Percentiles rank a stretch among this genome's conserved stretches.
phyloP scores from a whole-genome alignment of 2,329 filamentous ascomycete species.

The Exophiala alcalophila region DNA sequence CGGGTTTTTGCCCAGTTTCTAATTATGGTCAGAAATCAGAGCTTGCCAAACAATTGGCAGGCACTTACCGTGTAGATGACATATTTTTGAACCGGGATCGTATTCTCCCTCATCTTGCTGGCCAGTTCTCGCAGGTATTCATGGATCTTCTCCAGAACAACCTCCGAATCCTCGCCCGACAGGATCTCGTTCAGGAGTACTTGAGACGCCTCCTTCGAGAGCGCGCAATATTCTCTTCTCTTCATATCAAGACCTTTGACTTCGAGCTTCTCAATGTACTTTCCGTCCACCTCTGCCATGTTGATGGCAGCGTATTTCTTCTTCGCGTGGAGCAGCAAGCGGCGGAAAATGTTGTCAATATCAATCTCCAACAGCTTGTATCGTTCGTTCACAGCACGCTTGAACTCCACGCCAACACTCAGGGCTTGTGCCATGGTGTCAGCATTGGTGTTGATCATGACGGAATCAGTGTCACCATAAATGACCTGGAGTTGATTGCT shows the following conservation, averaged over 20 bases:
- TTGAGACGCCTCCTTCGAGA: constrained; percentile 92
- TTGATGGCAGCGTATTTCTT: constrained; percentile 99
- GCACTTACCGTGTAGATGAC: constrained; percentile 77
- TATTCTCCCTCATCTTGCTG: constrained; percentile 77
- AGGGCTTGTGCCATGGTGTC: constrained; percentile 88
- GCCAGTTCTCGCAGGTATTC: constrained; percentile 86
- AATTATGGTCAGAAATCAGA: constrained; percentile 13
- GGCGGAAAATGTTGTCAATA: constrained; percentile 94
- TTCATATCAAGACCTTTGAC: constrained; percentile 99
- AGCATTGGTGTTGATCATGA: constrained; percentile 99
- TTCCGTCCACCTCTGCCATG: constrained; percentile 82
- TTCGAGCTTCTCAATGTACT: constrained; percentile 90
- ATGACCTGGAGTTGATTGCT: constrained; percentile 89
- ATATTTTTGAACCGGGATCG: constrained; percentile 78
- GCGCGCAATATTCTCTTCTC: constrained; percentile 89
- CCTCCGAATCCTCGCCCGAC: constrained; percentile 86
- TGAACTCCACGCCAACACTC: constrained; percentile 91
- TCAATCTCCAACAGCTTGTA: constrained; percentile 95
- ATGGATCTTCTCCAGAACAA: constrained; percentile 84
- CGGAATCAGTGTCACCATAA: constrained; percentile 97
- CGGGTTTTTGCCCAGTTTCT: constrained; percentile 89
- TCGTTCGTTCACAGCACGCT: constrained; percentile 86
- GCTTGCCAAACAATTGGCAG: no score
- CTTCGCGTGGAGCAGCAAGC: constrained; percentile 91
- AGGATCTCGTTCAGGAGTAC: constrained; percentile 90